A percentile compares a stretch with the other conserved stretches of the same genome.
phyloP scores from a whole-genome alignment of 306 rosid genomes.

The Fragaria vesca region DNA sequence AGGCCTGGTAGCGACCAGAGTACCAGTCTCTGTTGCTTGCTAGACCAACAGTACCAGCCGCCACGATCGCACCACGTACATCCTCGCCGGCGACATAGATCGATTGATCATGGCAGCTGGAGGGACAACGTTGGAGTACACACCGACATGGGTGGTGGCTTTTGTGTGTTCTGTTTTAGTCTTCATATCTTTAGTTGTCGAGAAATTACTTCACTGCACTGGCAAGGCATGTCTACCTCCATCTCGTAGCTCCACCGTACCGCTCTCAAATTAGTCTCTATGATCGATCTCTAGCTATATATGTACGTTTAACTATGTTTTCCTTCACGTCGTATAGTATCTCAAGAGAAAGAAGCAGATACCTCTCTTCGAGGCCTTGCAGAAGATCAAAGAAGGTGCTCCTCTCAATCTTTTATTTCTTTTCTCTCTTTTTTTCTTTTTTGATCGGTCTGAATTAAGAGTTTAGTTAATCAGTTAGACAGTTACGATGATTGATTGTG shows the following conservation, averaged over 20 bases:
- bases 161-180: conserved; percentile 34
- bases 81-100: neutral
- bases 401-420: too few species aligned
- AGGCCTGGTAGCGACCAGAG: neutral
- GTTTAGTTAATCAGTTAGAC: too few species aligned
- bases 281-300: too few species aligned
- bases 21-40: too few species aligned
- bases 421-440: too few species aligned
- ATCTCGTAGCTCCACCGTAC: neutral
- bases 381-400: conserved; percentile 42
- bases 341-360: conserved; percentile 36
- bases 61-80: neutral
- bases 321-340: conserved; percentile 17
- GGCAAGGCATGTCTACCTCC: conserved; percentile 31
- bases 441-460: neutral
- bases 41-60: neutral
- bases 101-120: conserved; percentile 22
- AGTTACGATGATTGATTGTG: too few species aligned
- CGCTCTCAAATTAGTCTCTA: too few species aligned
- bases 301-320: neutral
- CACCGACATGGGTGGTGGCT: conserved; percentile 43
- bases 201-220: conserved; percentile 23
- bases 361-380: conserved; percentile 36
- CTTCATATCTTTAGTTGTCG: conserved; percentile 28
- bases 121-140: conserved; percentile 33